Percentiles rank a stretch among this genome's conserved stretches.
Evolutionary conservation across 106 monocot species (phyloP).

Genomic region (Dendrobium huoshanense): DNA sequence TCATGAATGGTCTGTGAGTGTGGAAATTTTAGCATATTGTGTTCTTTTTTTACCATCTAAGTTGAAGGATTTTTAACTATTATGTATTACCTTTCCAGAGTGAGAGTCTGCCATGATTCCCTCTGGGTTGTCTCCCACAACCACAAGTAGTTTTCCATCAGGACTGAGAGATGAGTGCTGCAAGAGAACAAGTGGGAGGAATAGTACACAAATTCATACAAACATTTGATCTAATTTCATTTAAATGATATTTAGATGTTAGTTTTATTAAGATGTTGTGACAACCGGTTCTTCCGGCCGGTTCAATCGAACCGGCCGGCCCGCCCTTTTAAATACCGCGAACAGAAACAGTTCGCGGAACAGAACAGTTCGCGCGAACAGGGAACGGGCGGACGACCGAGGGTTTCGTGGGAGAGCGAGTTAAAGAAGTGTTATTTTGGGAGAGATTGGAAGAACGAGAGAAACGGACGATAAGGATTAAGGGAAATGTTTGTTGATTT

Average conservation of each 20-base stretch:
- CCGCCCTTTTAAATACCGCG: too few species aligned
- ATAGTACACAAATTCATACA: not conserved
- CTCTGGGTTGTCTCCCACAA: constrained; percentile 31
- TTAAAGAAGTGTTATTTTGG: too few species aligned
- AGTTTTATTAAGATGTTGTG: too few species aligned
- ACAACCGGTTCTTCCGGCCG: too few species aligned
- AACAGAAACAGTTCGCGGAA: too few species aligned
- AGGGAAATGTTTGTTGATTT: too few species aligned
- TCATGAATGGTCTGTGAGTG: constrained; percentile 16
- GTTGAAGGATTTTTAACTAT: not conserved
- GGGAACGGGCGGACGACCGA: too few species aligned
- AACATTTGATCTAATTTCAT: not conserved
- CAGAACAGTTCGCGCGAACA: too few species aligned
- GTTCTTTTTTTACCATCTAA: not conserved
- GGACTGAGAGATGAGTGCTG: constrained; percentile 25
- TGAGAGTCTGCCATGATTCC: constrained; percentile 22
- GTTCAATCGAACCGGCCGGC: too few species aligned
- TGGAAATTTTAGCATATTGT: not conserved
- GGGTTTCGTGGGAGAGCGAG: too few species aligned
- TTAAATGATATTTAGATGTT: not conserved
- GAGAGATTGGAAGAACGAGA: too few species aligned
- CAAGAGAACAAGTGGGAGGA: not conserved
- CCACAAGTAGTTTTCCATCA: constrained; percentile 17
- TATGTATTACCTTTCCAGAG: constrained; percentile 19
- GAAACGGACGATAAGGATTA: too few species aligned